Base-by-base conservation (phyloP, 352 stramenopile genomes). In the Phytophthora ramorum region DNA sequence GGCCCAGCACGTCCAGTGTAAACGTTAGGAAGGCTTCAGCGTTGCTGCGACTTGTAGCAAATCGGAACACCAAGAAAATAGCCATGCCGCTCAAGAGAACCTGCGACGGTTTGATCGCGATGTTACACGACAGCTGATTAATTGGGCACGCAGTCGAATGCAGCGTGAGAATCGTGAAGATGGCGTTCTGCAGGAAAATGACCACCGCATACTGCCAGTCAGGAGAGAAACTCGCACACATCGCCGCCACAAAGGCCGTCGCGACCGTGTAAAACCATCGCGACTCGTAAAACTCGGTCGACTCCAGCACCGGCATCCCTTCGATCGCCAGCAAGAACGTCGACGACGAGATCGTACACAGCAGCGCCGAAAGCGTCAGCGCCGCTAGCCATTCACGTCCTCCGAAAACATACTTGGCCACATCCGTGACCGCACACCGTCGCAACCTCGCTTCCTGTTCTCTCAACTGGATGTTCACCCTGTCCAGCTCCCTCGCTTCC, bases 81-180 rank as follows among this genome's bases (percentile, higher is more conserved):
- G 78, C 28, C 55, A 89, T 75, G 26, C 71, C 74, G 13, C 58
- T 28, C 3, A 88, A 51, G 5, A 85, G 30, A n/a, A 85, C 41
- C 2, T 78, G 63, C 4, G 62, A 26, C 4, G 83, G 73, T 35
- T 78, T 55, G 9, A 87, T 37, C 6, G 51, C 26, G 40, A 73
- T 62, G 30, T 61, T 61, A 50, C 83, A 92, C 44, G 54, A 74
- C 32, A 87, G 71, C 32, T 85, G 30, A 49, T 89, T 90, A 35
- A 84, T 85, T 13, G 76, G 71, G 51, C 83, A 92, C n/a, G 75
- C 69, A 12, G 69, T 87, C 20, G 78, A 87, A 63, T 87, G 73
- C 53, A 92, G 58, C 16, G 80, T 87, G 20, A 89, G 59, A 24
- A 78, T 56, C 19, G 73, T 81, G 46, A 89, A 89, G 10, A 83